Percentiles rank a stretch among this genome's conserved stretches.
Evolutionary conservation across 306 rosid species (phyloP).

Genomic region (Ceratonia siliqua): DNA sequence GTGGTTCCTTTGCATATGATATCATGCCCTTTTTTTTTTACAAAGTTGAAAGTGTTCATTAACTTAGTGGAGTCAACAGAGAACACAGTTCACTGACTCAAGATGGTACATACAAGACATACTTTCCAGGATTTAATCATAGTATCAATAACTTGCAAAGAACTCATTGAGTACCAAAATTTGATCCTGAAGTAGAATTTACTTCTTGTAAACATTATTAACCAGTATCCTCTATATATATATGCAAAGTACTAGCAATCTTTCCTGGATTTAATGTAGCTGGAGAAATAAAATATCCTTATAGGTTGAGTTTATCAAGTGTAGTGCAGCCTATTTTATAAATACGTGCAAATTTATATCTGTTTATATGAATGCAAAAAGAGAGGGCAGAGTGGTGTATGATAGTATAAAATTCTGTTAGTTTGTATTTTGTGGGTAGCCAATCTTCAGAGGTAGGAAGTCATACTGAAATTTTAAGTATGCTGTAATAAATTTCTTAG

Average conservation of each 20-base stretch:
- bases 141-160: not conserved
- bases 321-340: not conserved
- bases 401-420: not conserved
- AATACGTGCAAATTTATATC: not conserved
- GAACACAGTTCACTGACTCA: not conserved
- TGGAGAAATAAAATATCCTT: not conserved
- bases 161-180: not conserved
- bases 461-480: not conserved
- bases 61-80: not conserved
- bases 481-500: constrained; percentile 9
- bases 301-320: not conserved
- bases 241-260: not conserved
- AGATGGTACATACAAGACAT: not conserved
- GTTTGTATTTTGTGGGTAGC: constrained; percentile 1
- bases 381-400: not conserved
- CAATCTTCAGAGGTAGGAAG: constrained; percentile 8
- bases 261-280: not conserved
- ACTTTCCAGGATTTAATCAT: not conserved
- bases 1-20: constrained; percentile 4
- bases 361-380: not conserved
- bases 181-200: constrained; percentile 4
- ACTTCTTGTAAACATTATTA: not conserved
- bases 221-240: not conserved
- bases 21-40: not conserved
- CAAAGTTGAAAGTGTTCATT: not conserved